Evolutionary conservation across 768 basidiomycete genomes (phyloP), one percentile per base, ranked within the genome.

Genomic region (Termitomyces sp.): DNA sequence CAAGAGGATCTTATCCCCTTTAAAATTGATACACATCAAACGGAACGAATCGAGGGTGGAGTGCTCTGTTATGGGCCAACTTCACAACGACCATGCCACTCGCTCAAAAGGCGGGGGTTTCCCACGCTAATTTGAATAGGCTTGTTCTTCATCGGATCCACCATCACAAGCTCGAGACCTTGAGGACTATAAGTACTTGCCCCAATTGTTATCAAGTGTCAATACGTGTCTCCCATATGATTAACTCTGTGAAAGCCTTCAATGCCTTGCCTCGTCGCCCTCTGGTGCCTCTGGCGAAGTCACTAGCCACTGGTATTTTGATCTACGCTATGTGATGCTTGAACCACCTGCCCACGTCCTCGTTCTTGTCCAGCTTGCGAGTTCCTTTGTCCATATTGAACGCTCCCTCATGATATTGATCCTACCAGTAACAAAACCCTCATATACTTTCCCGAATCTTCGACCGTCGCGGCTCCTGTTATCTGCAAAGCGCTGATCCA

Each of bases 241-340:
- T 18, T 39, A 33, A 55, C 2, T 44, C 53, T n/a, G 66, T 68
- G 22, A 51, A 66, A 42, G 51, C 52, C 12, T 71, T 69, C 62
- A 73, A 70, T 42, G 56, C 60, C 9, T 59, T 72, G 9, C 64
- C 66, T 41, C 39, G 39, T 15, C 57, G 59, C 8, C 52, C 51
- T 15, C 54, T 58, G 13, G 24, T 57, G 2, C 65, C 67, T 64
- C 66, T 50, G 65, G 67, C 18, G 36, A 16, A 33, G 63, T 65
- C 1, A 57, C 64, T 10, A 72, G 71, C 51, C 57, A 67, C 54
- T 74, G 73, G 72, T 68, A 73, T 54, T 74, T 75, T 31, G 72
- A 74, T 44, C 36, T 73, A 20, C 70, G 73, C n/a, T 74, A 68
- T 56, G 59, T 74, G 3, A 65, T 67, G 4, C 54, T 74, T 24